Base-by-base conservation (phyloP, 2,329 filamentous ascomycete genomes). In the Scedosporium boydii region DNA sequence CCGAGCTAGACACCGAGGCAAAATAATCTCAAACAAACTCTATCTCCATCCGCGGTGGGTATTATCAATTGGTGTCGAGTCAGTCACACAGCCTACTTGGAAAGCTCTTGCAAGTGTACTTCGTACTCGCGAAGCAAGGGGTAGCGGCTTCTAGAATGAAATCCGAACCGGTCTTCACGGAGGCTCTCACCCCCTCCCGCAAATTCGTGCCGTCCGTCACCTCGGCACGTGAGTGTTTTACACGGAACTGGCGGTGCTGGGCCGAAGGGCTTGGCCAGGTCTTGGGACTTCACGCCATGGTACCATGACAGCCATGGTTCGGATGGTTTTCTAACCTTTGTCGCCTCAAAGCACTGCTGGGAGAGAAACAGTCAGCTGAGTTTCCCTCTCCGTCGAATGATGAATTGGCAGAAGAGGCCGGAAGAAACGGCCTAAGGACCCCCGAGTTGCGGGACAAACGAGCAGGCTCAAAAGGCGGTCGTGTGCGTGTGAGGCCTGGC, bases 1-100 rank as follows among this genome's bases (percentile, higher is more conserved):
- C 41, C 16, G 26, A 27, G n/a, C 29, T 29, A 29, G 58, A 44
- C 21, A 29, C 58, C 21, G 58, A 46, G 42, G 57, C 38, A 51
- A 48, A 46, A 46, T 46, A 29, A 6, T 26, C 58, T 59, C 58
- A 48, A 46, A 46, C 58, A 59, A 59, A 59, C 58, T 59, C 38
- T 59, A 59, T 44, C 58, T 12, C 58, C 58, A 14, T 27, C 44
- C 14, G n/a, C n/a, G 16, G 44, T 48, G 44, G 44, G 16, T 6
- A 12, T 29, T 29, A 18, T 14, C 5, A 18, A 23, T 23, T 14
- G 6, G 21, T 48, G 44, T 48, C 21, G 44, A 48, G 44, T 18
- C 6, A n/a, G 44, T 48, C 44, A 48, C 44, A 48, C 9, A 18
- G 4, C 44, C 44, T 48, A 3, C 16, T 48, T 48, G 16, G 14